phyloP scores from a whole-genome alignment of 179 eudicot genomes.

The Silene vulgaris region DNA sequence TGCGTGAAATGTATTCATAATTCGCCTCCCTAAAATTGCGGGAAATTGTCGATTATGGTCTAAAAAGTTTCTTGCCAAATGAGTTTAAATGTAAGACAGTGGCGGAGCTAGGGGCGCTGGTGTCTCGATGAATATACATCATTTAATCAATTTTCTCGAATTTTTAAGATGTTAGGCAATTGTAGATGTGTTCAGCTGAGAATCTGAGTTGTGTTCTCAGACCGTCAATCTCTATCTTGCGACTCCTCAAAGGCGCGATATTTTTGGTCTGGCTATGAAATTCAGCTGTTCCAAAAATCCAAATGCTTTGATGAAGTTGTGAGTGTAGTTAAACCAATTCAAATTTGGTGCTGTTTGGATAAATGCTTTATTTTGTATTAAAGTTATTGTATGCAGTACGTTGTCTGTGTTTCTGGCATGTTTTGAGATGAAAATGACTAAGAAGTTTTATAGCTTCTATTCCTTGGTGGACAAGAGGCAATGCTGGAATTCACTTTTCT shows the following conservation, averaged over 20 bases:
- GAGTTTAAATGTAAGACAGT: neutral
- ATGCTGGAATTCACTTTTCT: conserved; percentile 6
- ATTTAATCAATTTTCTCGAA: too few species aligned
- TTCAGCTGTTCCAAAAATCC: neutral
- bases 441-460: neutral
- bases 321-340: too few species aligned
- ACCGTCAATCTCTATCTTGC: neutral
- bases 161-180: too few species aligned
- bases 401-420: neutral
- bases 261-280: neutral
- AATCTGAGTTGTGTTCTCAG: neutral
- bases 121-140: too few species aligned
- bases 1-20: neutral
- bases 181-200: too few species aligned
- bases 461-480: neutral
- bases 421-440: neutral
- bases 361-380: neutral
- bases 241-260: neutral
- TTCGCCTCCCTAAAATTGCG: too few species aligned
- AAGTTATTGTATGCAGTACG: neutral
- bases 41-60: too few species aligned
- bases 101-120: too few species aligned
- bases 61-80: neutral
- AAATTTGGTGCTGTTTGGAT: neutral
- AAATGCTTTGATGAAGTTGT: too few species aligned